Evolutionary conservation across 257 asterid species (phyloP).

Genomic region (Cinchona pubescens): DNA sequence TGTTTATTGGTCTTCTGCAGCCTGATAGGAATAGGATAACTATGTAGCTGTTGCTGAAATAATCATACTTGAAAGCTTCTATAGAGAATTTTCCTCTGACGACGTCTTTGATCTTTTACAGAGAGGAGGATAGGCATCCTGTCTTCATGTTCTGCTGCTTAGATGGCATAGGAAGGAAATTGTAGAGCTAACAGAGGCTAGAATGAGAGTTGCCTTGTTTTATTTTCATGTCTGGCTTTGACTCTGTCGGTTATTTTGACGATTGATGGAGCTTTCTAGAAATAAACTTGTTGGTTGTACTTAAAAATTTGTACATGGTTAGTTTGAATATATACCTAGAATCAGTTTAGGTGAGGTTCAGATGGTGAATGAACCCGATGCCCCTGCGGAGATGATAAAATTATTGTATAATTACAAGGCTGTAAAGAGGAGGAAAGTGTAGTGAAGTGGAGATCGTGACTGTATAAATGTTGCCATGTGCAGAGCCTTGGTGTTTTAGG

Average conservation of each 20-base stretch:
- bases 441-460: conserved; percentile 26
- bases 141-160: conserved; percentile 40
- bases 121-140: conserved; percentile 70
- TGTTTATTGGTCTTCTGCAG: not conserved
- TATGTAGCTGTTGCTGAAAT: not conserved
- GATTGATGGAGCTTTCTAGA: conserved; percentile 33
- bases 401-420: conserved; percentile 39
- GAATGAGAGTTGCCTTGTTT: conserved; percentile 30
- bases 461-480: conserved; percentile 32
- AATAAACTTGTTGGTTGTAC: conserved; percentile 46
- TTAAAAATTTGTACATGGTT: conserved; percentile 50
- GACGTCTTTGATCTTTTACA: conserved; percentile 28
- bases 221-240: conserved; percentile 24
- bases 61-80: not conserved
- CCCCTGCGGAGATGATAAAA: conserved; percentile 38
- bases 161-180: conserved; percentile 34
- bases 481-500: conserved; percentile 27
- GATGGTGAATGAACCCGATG: conserved; percentile 38
- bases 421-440: conserved; percentile 36
- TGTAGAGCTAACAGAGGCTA: conserved; percentile 72
- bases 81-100: not conserved
- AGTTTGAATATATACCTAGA: conserved; percentile 46
- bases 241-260: conserved; percentile 27
- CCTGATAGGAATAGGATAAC: not conserved
- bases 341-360: conserved; percentile 40